Evolutionary conservation across 495 filamentous ascomycete species (phyloP), one percentile per base, ranked within the genome.

Genomic region (Jackrogersella minutella): DNA sequence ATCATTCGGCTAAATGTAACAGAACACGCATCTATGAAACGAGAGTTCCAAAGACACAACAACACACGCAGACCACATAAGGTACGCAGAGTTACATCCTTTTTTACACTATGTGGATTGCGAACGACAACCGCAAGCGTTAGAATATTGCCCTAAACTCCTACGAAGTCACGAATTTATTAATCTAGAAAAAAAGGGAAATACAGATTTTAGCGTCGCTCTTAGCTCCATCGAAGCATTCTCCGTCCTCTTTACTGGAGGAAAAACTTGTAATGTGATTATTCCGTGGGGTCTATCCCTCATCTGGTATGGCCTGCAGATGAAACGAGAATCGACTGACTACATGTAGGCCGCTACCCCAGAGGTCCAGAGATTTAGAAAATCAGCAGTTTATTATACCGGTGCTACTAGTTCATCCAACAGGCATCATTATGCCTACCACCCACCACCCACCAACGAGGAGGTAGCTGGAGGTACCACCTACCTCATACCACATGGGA

Each of bases 201-300:
- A 51, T 13, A 17, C 19, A 43, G 17, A 36, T 14, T 69, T 59
- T 64, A 62, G 39, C 44, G 44, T 46, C 17, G 19, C 26, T 55
- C 55, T 54, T 63, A 39, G 54, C 54, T 50, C 34, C 33, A 59
- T 68, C 30, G 55, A 54, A 64, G 40, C 47, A 1, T 41, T n/a
- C 19, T 62, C 1, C 46, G 31, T 31, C 30, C 11, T 46, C 51
- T 47, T 57, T 2, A 69, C 66, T 69, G 66, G 66, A 65, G 66
- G 66, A 69, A 69, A 69, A 69, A 64, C 61, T 64, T 40, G 33
- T 26, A 64, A 39, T 61, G 51, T 61, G 36, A 49, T 61, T 69
- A 41, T 61, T 69, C 66, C 61, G 66, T 58, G 22, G 16, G 37
- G 55, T 49, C 37, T 64, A 62, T 64, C 21, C 60, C 61, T 26